Conservation (phyloP, 805 yeast species). For the Ogataea corticis region DNA sequence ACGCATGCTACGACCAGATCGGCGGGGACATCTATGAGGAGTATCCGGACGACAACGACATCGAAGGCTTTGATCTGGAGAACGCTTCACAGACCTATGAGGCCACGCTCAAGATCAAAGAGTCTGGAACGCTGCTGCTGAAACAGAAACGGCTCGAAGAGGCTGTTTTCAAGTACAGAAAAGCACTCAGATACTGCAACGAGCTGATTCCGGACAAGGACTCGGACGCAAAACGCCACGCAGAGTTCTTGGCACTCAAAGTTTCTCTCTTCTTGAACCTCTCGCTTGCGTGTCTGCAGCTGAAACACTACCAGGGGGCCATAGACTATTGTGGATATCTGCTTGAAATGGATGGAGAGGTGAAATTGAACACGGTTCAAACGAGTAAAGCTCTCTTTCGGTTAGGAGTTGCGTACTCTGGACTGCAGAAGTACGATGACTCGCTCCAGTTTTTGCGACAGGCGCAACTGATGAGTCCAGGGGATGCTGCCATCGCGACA, state of each 20-base stretch:
- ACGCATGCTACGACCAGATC: constrained; percentile 58
- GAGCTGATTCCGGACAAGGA: constrained; percentile 73
- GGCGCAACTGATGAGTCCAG: constrained; percentile 45
- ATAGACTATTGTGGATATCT: constrained; percentile 56
- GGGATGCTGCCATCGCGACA: constrained; percentile 48
- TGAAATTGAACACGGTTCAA: constrained; percentile 26
- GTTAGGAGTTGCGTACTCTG: constrained; percentile 35
- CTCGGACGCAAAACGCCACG: constrained; percentile 52
- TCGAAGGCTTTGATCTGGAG: constrained; percentile 57
- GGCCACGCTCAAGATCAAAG: constrained; percentile 59
- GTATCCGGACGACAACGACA: constrained; percentile 71
- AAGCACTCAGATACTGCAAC: constrained; percentile 67
- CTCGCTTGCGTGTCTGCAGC: constrained; percentile 53
- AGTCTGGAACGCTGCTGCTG: constrained; percentile 62
- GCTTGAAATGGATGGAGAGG: constrained; percentile 46
- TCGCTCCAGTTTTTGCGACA: constrained; percentile 48
- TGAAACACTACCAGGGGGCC: constrained; percentile 48
- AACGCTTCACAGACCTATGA: constrained; percentile 45
- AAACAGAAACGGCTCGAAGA: constrained; percentile 51
- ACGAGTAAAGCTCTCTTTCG: constrained; percentile 31
- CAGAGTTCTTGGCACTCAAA: constrained; percentile 51
- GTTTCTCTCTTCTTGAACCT: constrained; percentile 56
- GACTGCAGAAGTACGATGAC: constrained; percentile 46
- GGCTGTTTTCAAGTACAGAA: constrained; percentile 63
- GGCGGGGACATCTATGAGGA: constrained; percentile 79